Conservation (phyloP, 805 yeast species). For the Metschnikowia anglica region DNA sequence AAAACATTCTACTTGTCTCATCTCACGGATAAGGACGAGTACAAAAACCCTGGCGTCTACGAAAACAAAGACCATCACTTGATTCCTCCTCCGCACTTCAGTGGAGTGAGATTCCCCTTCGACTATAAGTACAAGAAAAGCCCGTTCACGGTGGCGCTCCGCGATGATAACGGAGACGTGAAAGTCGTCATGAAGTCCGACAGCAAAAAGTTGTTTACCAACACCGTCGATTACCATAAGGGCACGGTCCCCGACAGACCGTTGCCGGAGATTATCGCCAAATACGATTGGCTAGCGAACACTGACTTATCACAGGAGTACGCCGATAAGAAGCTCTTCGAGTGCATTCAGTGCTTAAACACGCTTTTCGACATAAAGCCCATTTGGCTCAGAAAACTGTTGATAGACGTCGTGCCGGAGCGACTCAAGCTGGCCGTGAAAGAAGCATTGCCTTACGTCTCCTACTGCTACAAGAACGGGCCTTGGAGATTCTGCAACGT, state of each 20-base stretch:
- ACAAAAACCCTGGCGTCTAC: slow-evolving; percentile 23
- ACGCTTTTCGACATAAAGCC: slow-evolving; percentile 68
- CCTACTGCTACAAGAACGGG: slow-evolving; percentile 81
- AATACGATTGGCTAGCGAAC: slow-evolving; percentile 30
- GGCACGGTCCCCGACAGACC: slow-evolving; percentile 50
- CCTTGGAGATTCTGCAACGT: slow-evolving; percentile 93
- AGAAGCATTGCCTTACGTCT: slow-evolving; percentile 79
- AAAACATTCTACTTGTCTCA: slow-evolving; percentile 25
- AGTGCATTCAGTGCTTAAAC: slow-evolving; percentile 45
- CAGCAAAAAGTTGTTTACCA: slow-evolving; percentile 53
- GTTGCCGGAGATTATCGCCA: slow-evolving; percentile 45
- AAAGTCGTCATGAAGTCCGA: slow-evolving; percentile 45
- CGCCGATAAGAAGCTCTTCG: slow-evolving; percentile 34
- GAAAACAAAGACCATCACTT: slow-evolving; percentile 51
- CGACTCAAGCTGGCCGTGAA: slow-evolving; percentile 50
- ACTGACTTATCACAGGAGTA: slow-evolving; percentile 39
- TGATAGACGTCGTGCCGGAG: slow-evolving; percentile 54
- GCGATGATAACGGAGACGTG: slow-evolving; percentile 59
- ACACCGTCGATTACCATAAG: slow-evolving; percentile 48
- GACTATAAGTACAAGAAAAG: slow-evolving; percentile 77
- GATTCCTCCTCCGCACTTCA: slow-evolving; percentile 85
- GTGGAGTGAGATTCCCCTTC: slow-evolving; percentile 73
- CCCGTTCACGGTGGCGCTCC: slow-evolving; percentile 49
- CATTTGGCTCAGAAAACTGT: slow-evolving; percentile 79
- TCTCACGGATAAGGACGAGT: slow-evolving; percentile 31